A percentile compares a stretch with the other conserved stretches of the same genome.
Evolutionary conservation across 2,329 filamentous ascomycete species (phyloP).

Genomic region (Tolypocladium capitatum): DNA sequence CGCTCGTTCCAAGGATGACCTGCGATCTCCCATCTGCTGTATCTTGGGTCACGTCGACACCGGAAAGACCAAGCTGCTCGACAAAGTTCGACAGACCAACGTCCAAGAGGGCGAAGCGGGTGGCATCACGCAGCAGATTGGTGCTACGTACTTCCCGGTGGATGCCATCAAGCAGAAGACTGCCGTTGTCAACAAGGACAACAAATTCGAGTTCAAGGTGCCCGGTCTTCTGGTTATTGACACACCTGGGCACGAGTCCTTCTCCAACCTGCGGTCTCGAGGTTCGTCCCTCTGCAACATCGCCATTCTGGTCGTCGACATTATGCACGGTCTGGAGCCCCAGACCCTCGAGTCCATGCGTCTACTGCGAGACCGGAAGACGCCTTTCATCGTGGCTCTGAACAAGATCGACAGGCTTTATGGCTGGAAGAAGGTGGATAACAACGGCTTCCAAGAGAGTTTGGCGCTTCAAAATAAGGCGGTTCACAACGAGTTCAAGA

Average conservation of each 20-base stretch:
- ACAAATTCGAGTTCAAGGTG: conserved; percentile 89
- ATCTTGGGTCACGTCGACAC: conserved; percentile 99
- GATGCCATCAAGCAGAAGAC: conserved; percentile 91
- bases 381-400: conserved; percentile 93
- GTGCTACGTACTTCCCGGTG: conserved; percentile 96
- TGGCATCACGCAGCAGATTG: conserved; percentile 99
- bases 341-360: conserved; percentile 97
- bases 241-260: conserved; percentile 98
- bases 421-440: conserved; percentile 96
- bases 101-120: conserved; percentile 98
- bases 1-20: conserved; percentile 81
- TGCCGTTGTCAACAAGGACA: conserved; percentile 80
- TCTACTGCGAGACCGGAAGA: conserved; percentile 82
- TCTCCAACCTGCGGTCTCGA: conserved; percentile 92
- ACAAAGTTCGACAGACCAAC: conserved; percentile 97
- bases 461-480: conserved; percentile 81
- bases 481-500: conserved; percentile 87
- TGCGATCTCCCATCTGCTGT: conserved; percentile 97
- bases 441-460: conserved; percentile 95
- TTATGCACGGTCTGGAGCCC: conserved; percentile 97
- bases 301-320: conserved; percentile 96
- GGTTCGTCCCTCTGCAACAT: conserved; percentile 99
- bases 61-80: conserved; percentile 96
- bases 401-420: conserved; percentile 99
- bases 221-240: conserved; percentile 94